Evolutionary conservation across 768 basidiomycete genomes (phyloP).

Genomic region (Termitomyces sp.): DNA sequence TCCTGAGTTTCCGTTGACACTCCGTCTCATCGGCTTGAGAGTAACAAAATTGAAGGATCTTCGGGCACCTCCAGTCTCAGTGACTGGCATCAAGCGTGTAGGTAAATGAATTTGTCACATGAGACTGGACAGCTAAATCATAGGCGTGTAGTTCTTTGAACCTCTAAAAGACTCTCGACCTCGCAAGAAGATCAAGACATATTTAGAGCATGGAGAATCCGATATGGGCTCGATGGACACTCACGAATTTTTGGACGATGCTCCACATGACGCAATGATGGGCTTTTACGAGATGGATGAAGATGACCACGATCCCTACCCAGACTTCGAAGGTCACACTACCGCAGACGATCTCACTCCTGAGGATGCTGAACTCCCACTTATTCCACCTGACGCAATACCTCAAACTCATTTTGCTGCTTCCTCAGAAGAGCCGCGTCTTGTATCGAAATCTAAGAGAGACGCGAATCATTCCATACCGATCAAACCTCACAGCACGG

Average conservation of each 20-base stretch:
- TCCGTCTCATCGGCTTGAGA: slow-evolving; percentile 86
- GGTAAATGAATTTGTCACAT: slow-evolving; percentile 17
- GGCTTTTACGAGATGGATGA: slow-evolving; percentile 54
- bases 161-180: slow-evolving; percentile 30
- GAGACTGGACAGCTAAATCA: neutral
- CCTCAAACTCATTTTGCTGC: slow-evolving; percentile 20
- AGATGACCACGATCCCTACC: slow-evolving; percentile 27
- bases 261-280: slow-evolving; percentile 44
- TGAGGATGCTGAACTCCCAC: slow-evolving; percentile 2
- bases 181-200: slow-evolving; percentile 42
- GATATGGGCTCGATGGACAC: slow-evolving; percentile 18
- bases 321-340: slow-evolving; percentile 20
- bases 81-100: slow-evolving; percentile 73
- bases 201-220: slow-evolving; percentile 21
- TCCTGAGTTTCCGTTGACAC: slow-evolving; percentile 73
- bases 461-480: neutral
- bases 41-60: slow-evolving; percentile 90
- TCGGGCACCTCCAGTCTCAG: slow-evolving; percentile 37
- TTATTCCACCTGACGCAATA: slow-evolving; percentile 8
- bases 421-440: neutral
- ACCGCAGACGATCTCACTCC: slow-evolving; percentile 20
- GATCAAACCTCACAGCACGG: slow-evolving; percentile 11
- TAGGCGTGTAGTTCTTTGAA: slow-evolving; percentile 55
- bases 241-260: slow-evolving; percentile 18
- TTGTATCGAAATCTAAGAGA: neutral